phyloP scores from a whole-genome alignment of 768 basidiomycete species.

The Hemileccinum impolitum region DNA sequence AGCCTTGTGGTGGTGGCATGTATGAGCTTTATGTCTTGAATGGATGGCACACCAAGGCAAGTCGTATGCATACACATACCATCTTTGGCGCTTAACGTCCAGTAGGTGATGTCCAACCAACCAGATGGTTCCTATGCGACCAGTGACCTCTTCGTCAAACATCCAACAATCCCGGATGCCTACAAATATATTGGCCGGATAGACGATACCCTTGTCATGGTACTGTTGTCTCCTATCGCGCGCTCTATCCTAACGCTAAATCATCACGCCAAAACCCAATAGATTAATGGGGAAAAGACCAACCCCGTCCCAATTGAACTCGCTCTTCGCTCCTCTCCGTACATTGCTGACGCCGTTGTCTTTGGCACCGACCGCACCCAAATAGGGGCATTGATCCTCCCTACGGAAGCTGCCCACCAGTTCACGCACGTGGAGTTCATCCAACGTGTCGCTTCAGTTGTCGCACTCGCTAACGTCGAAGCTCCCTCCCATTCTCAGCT shows the following conservation, averaged over 20 bases:
- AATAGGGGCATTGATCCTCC: conserved; percentile 49
- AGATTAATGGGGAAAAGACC: conserved; percentile 50
- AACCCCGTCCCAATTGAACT: conserved; percentile 56
- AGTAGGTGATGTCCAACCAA: conserved; percentile 36
- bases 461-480: conserved; percentile 47
- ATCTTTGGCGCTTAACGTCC: background rate
- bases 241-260: too few species aligned
- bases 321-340: conserved; percentile 44
- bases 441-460: conserved; percentile 38
- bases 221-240: background rate
- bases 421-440: conserved; percentile 25
- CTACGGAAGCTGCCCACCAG: conserved; percentile 37
- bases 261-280: conserved; percentile 28
- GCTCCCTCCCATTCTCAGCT: conserved; percentile 54
- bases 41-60: conserved; percentile 49
- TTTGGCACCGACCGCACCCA: conserved; percentile 51
- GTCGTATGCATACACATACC: conserved; percentile 8
- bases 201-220: conserved; percentile 51
- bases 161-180: conserved; percentile 38
- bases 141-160: conserved; percentile 50
- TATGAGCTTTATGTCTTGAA: conserved; percentile 50
- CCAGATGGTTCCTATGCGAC: conserved; percentile 54
- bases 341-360: conserved; percentile 51
- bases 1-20: conserved; percentile 37
- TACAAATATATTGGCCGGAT: conserved; percentile 53